phyloP scores from a whole-genome alignment of 805 yeast genomes.

The Huiozyma naganishii region DNA sequence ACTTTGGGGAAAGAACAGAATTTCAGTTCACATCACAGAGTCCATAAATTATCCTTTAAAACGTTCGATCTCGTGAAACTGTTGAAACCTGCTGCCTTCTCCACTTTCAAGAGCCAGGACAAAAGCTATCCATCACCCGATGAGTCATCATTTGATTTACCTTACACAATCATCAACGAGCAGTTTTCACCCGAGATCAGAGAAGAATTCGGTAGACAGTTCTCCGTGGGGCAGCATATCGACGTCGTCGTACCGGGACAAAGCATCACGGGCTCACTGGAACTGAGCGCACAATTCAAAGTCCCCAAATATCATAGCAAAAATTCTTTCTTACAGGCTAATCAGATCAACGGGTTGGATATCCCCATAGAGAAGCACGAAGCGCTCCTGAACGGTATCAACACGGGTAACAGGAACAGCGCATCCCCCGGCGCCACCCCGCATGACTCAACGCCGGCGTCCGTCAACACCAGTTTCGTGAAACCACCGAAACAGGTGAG shows the following conservation, averaged over 20 bases:
- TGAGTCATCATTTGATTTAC: conserved; percentile 10
- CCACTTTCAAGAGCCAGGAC: background rate
- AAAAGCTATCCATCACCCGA: background rate
- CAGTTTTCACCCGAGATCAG: conserved; percentile 19
- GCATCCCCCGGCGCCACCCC: background rate
- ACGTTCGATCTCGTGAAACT: conserved; percentile 5
- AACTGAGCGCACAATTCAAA: conserved; percentile 22
- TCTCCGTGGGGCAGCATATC: conserved; percentile 19
- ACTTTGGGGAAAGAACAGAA: conserved; percentile 32
- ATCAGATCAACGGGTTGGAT: conserved; percentile 19
- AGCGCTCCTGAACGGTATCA: background rate
- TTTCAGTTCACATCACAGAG: conserved; percentile 36
- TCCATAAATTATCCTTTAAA: conserved; percentile 21
- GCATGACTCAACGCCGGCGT: background rate
- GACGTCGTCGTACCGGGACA: conserved; percentile 23
- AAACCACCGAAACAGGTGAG: conserved; percentile 10
- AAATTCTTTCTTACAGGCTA: conserved; percentile 22
- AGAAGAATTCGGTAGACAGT: conserved; percentile 14
- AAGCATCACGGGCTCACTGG: conserved; percentile 24
- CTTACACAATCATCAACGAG: conserved; percentile 19
- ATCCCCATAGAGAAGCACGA: conserved; percentile 17
- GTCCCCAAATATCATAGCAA: conserved; percentile 27
- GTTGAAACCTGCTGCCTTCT: conserved; percentile 10
- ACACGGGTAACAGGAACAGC: background rate
- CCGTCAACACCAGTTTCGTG: background rate